Conservation (phyloP, 441 rosid genomes). For the Manihot esculenta region DNA sequence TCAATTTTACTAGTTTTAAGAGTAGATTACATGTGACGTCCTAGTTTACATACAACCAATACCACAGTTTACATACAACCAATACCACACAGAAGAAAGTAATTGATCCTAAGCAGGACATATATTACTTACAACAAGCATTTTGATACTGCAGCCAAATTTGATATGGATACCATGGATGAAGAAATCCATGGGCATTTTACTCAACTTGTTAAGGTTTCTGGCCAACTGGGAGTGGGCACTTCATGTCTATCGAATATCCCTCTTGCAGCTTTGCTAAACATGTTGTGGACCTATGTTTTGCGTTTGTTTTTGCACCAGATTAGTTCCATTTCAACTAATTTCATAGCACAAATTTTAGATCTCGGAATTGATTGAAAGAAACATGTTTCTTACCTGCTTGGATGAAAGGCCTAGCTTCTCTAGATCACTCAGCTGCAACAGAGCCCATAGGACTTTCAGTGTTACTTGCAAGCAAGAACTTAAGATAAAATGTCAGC, state of each 20-base stretch:
- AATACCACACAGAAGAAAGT: neutral
- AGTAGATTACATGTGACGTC: no score
- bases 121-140: neutral
- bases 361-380: neutral
- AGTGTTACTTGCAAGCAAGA: neutral
- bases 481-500: neutral
- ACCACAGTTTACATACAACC: neutral
- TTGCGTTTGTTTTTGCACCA: neutral
- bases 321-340: neutral
- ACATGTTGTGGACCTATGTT: slow-evolving; percentile 59
- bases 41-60: neutral
- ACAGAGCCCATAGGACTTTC: neutral
- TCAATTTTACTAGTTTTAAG: no score
- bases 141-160: slow-evolving; percentile 2
- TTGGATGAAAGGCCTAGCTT: slow-evolving; percentile 85
- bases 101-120: neutral
- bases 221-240: slow-evolving; percentile 7
- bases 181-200: neutral
- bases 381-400: slow-evolving; percentile 40
- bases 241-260: slow-evolving; percentile 34
- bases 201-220: neutral
- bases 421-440: slow-evolving; percentile 72
- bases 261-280: slow-evolving; percentile 60
- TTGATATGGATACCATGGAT: neutral
- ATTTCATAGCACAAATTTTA: no score